phyloP scores from a whole-genome alignment of 169 alveolate genomes.

The Besnoitia besnoiti region DNA sequence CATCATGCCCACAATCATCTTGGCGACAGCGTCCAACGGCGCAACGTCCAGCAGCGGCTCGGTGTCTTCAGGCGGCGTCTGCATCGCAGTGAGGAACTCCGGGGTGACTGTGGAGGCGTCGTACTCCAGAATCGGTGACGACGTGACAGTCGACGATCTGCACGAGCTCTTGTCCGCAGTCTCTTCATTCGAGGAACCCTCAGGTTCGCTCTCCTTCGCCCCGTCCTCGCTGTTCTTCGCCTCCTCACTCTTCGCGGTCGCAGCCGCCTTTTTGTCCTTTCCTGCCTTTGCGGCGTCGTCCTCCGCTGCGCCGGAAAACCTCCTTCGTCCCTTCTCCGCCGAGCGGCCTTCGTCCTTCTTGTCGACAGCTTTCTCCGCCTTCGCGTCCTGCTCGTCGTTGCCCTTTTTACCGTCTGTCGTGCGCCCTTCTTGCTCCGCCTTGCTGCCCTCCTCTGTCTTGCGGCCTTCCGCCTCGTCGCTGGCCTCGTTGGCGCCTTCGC shows the following conservation, averaged over 20 bases:
- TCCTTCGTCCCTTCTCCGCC: too few species aligned
- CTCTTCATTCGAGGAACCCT: too few species aligned
- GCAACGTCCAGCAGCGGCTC: slow-evolving; percentile 69
- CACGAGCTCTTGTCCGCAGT: background rate
- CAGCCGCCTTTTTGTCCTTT: background rate
- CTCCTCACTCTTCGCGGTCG: background rate
- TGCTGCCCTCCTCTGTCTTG: too few species aligned
- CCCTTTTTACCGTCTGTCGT: too few species aligned
- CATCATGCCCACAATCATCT: slow-evolving; percentile 87
- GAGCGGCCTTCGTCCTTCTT: background rate
- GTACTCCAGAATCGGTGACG: slow-evolving; percentile 11
- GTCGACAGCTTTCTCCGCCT: background rate
- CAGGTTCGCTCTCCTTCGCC: background rate
- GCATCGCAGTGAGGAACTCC: background rate
- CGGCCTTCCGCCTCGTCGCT: too few species aligned
- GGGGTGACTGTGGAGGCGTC: slow-evolving; percentile 28
- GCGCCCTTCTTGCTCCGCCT: background rate
- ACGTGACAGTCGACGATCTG: background rate
- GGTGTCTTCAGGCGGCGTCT: slow-evolving; percentile 35
- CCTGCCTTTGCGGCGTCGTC: background rate
- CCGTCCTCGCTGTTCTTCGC: background rate
- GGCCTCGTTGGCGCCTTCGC: too few species aligned
- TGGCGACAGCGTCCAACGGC: slow-evolving; percentile 81
- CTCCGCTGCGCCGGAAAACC: background rate
- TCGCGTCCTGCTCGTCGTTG: background rate